Percentiles rank a stretch among this genome's conserved stretches.
Evolutionary conservation across 345 rosid species (phyloP).

Genomic region (Rhizophora mangle): DNA sequence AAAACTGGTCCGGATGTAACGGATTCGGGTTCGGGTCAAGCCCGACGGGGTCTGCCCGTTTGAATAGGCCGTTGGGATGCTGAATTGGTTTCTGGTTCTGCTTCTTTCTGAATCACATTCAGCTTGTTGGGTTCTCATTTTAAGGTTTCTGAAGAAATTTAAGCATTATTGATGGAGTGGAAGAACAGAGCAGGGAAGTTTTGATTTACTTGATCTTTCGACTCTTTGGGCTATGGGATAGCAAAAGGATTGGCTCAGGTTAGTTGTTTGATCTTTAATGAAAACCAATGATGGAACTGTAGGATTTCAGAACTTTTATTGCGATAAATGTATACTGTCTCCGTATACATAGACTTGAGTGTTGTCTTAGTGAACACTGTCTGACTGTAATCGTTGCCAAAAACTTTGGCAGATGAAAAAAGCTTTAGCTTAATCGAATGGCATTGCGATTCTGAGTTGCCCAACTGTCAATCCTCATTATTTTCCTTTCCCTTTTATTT

Average conservation of each 20-base stretch:
- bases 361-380: too few relatives aligned
- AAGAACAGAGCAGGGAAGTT: constrained; percentile 4
- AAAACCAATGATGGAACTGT: background rate
- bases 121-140: background rate
- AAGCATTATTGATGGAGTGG: constrained; percentile 5
- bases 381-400: too few relatives aligned
- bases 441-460: too few relatives aligned
- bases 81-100: background rate
- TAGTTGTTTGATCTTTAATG: background rate
- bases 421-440: too few relatives aligned
- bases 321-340: too few relatives aligned
- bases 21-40: constrained; percentile 26
- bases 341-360: background rate
- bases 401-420: too few relatives aligned
- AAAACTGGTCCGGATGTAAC: constrained; percentile 4
- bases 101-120: background rate
- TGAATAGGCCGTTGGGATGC: constrained; percentile 18
- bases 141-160: background rate
- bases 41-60: constrained; percentile 52
- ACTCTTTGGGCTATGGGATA: background rate
- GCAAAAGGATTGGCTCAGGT: constrained; percentile 7
- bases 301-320: background rate
- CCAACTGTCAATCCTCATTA: too few relatives aligned
- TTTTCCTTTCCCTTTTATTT: too few relatives aligned
- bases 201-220: background rate